These are phyloP conservation scores for Arthrobotrys iridis DNA, from an alignment of 2,329 filamentous ascomycete species.

Conservation along the genomic window DNA sequence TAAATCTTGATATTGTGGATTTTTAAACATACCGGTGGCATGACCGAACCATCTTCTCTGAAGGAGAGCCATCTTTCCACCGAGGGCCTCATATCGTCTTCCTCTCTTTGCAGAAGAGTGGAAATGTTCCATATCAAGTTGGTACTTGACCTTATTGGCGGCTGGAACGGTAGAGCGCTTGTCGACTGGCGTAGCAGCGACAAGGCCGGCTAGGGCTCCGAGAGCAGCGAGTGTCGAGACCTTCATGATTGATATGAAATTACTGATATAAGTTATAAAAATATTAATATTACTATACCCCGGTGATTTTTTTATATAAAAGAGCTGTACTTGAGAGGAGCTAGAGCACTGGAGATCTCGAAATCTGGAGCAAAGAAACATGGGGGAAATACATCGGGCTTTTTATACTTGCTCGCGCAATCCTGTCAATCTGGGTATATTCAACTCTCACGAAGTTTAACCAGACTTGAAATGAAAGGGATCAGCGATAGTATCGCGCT, in stretches of 20 bases:
- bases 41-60: conserved; percentile 50
- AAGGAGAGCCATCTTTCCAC: conserved; percentile 46
- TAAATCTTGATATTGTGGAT: not conserved
- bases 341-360: conserved; percentile 38
- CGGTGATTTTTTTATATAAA: conserved; percentile 7
- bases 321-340: conserved; percentile 17
- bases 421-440: conserved; percentile 19
- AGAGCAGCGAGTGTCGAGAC: conserved; percentile 47
- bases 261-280: conserved; percentile 6
- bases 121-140: conserved; percentile 54
- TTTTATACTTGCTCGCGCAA: conserved; percentile 43
- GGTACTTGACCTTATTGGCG: conserved; percentile 48
- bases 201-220: conserved; percentile 31
- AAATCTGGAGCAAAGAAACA: conserved; percentile 48
- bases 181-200: conserved; percentile 46
- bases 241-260: conserved; percentile 46
- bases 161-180: conserved; percentile 47
- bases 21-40: conserved; percentile 41
- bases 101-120: conserved; percentile 52
- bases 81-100: conserved; percentile 48
- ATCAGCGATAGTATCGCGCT: conserved; percentile 49
- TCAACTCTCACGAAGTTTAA: conserved; percentile 38
- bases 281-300: conserved; percentile 34
- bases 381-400: conserved; percentile 44
- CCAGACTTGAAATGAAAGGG: conserved; percentile 47